Base-by-base conservation (phyloP, 1,284 basidiomycete genomes). In the Tylopilus sp. region DNA sequence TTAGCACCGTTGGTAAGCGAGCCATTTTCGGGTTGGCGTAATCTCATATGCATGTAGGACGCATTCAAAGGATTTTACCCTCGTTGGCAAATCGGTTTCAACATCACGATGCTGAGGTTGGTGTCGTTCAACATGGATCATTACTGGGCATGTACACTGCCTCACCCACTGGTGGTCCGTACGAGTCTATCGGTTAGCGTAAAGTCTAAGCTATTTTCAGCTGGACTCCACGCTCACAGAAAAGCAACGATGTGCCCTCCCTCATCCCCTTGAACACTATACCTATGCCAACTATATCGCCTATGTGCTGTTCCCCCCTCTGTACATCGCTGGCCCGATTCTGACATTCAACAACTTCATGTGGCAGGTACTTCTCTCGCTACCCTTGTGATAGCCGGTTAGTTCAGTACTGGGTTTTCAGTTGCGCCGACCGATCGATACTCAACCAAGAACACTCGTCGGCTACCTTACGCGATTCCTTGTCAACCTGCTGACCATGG, bases 251-350 rank as follows among this genome's bases (percentile, higher is more conserved):
- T 69, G 73, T 4, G 61, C 63, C 6, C 70, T 69, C 0, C 62
- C 73, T 3, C 78, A 82, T 44, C 47, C 74, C 3, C 59, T 72
- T 15, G 71, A 74, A 5, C 66, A 73, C 29, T 92, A 89, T 64
- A 66, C 68, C 5, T 78, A 82, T 50, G 34, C 58, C 18, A 79
- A 83, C 57, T 91, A 83, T 61, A 49, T 91, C 19, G 74, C 83
- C 16, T 98, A 98, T 62, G 76, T 78, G 19, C 71, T 96, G 7
- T 99, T 99, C 61, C 85, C 95, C 0, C 95, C 96, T 0, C 73
- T 99, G 11, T 99, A 97, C 67, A 89, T 99, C 46, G 96, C 92
- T 1, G 96, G 97, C 0, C 96, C 97, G 0, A 96, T 99, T 59
- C 85, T 98, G 69, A 89, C 93, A 3, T 98, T 94, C 75, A 97